A percentile compares a stretch with the other conserved stretches of the same genome.
These are phyloP conservation scores for Suillus subalutaceus DNA, from an alignment of 768 basidiomycete genomes.

Conservation along the genomic window DNA sequence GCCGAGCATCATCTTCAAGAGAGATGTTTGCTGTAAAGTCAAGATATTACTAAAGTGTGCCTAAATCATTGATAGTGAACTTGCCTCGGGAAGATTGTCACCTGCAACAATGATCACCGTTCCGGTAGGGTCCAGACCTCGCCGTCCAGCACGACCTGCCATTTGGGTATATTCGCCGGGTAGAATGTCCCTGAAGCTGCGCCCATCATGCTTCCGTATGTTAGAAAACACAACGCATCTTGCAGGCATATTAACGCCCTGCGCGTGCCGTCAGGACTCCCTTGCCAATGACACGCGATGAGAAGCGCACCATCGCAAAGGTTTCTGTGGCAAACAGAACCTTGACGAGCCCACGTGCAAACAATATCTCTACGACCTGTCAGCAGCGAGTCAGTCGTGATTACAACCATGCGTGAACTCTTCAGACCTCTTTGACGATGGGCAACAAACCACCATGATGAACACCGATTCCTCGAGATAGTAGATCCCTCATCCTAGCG, in stretches of 20 bases:
- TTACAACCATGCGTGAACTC: constrained; percentile 14
- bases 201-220: constrained; percentile 94
- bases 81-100: constrained; percentile 85
- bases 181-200: constrained; percentile 85
- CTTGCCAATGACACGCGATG: constrained; percentile 5
- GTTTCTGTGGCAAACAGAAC: constrained; percentile 98
- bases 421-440: constrained; percentile 88
- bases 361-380: constrained; percentile 94
- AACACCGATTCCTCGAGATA: constrained; percentile 93
- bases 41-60: neutral
- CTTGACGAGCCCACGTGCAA: constrained; percentile 94
- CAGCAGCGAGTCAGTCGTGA: constrained; percentile 11
- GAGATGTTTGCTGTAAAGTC: constrained; percentile 59
- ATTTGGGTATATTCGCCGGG: constrained; percentile 98
- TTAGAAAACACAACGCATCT: constrained; percentile 96
- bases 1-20: constrained; percentile 94
- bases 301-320: constrained; percentile 85
- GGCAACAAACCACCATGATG: constrained; percentile 97
- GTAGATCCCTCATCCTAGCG: constrained; percentile 81
- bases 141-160: constrained; percentile 96
- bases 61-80: constrained; percentile 15
- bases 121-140: constrained; percentile 93
- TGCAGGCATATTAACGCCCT: constrained; percentile 99
- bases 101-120: constrained; percentile 90
- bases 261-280: constrained; percentile 16